phyloP scores from a whole-genome alignment of 805 yeast genomes.

The Saturnispora gosingensis region DNA sequence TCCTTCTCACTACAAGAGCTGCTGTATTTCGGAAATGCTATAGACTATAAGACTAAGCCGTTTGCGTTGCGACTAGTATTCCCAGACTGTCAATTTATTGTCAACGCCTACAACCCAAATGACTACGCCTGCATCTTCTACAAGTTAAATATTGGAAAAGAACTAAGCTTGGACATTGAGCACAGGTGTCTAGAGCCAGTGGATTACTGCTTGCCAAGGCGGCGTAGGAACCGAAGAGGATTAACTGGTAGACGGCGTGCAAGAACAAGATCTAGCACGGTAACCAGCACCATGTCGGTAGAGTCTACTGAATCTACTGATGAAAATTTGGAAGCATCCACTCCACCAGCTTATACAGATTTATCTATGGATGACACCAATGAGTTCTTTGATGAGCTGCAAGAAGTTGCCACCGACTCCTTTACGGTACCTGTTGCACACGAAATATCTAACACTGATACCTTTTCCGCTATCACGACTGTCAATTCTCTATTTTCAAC shows the following conservation, averaged over 20 bases:
- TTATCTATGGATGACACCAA: slow-evolving; percentile 7
- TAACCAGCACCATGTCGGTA: slow-evolving; percentile 4
- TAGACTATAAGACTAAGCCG: slow-evolving; percentile 23
- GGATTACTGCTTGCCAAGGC: slow-evolving; percentile 26
- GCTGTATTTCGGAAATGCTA: slow-evolving; percentile 25
- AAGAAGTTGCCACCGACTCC: slow-evolving; percentile 6
- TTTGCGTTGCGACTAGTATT: slow-evolving; percentile 25
- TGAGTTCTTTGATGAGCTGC: background rate
- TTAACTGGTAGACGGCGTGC: slow-evolving; percentile 1
- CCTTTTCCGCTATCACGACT: background rate
- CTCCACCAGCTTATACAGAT: slow-evolving; percentile 8
- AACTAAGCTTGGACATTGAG: slow-evolving; percentile 27
- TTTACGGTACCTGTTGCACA: background rate
- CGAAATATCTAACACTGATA: background rate
- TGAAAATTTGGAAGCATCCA: background rate
- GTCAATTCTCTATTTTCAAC: background rate
- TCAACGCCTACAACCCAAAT: slow-evolving; percentile 23
- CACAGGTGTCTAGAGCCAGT: slow-evolving; percentile 18
- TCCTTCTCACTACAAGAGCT: slow-evolving; percentile 26
- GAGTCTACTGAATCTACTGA: background rate
- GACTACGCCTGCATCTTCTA: slow-evolving; percentile 23
- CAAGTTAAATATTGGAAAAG: slow-evolving; percentile 26
- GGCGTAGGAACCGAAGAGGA: slow-evolving; percentile 11
- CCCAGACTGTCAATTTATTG: slow-evolving; percentile 21
- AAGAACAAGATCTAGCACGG: slow-evolving; percentile 5